These are phyloP conservation scores for Epicoccum sorghinum DNA, from an alignment of 2,329 filamentous ascomycete genomes.

Conservation along the genomic window DNA sequence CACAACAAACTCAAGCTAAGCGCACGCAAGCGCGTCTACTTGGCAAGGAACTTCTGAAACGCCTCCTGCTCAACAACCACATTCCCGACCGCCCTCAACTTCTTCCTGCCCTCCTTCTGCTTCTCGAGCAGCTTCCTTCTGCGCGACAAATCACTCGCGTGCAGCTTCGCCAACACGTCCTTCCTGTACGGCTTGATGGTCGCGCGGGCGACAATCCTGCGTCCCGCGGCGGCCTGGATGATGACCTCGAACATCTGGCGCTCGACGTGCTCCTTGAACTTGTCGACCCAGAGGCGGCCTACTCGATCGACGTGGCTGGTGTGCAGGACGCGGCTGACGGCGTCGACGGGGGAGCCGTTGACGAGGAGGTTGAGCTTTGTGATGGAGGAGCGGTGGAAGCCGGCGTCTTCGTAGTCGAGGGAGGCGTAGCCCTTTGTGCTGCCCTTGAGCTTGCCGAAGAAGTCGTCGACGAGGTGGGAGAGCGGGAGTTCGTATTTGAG, in stretches of 20 bases:
- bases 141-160: slow-evolving; percentile 84
- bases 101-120: slow-evolving; percentile 94
- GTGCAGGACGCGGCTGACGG: slow-evolving; percentile 90
- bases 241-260: slow-evolving; percentile 97
- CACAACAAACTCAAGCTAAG: background rate
- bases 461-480: slow-evolving; percentile 90
- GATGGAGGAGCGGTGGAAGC: slow-evolving; percentile 79
- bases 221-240: slow-evolving; percentile 88
- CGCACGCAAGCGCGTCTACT: slow-evolving; percentile 46
- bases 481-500: slow-evolving; percentile 89
- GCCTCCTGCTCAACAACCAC: slow-evolving; percentile 96
- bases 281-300: slow-evolving; percentile 86
- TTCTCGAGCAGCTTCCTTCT: slow-evolving; percentile 89
- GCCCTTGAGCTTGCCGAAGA: slow-evolving; percentile 96
- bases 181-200: slow-evolving; percentile 97
- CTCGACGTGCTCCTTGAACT: slow-evolving; percentile 97
- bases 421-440: slow-evolving; percentile 94
- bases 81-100: slow-evolving; percentile 79
- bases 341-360: slow-evolving; percentile 92
- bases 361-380: slow-evolving; percentile 92
- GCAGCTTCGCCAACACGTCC: slow-evolving; percentile 90
- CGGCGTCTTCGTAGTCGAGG: slow-evolving; percentile 95
- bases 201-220: slow-evolving; percentile 84
- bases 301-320: slow-evolving; percentile 78
- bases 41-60: slow-evolving; percentile 91